phyloP scores from a whole-genome alignment of 768 basidiomycete species.

The Hygrocybe coccinea region DNA sequence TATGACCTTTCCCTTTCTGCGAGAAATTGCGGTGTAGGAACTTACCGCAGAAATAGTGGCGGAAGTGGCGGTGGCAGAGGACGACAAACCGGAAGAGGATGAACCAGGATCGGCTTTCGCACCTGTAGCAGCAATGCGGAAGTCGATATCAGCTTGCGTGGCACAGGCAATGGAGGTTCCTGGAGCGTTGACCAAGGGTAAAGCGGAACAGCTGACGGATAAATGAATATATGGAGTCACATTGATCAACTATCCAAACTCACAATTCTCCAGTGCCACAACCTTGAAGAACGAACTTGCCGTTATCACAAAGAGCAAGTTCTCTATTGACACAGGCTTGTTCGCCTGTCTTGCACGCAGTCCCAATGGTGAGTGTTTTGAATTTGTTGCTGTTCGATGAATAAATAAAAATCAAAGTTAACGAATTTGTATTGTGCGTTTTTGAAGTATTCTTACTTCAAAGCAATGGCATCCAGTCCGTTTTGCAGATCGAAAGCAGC shows the following conservation, averaged over 20 bases:
- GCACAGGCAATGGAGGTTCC: constrained; percentile 43
- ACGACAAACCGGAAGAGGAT: constrained; percentile 9
- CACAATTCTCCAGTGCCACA: constrained; percentile 41
- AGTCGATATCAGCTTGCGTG: constrained; percentile 40
- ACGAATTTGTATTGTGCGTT: too few species aligned
- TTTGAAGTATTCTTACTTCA: constrained; percentile 47
- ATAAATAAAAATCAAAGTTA: too few species aligned
- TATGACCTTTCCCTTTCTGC: too few species aligned
- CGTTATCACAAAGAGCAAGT: constrained; percentile 50
- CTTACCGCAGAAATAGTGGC: constrained; percentile 4
- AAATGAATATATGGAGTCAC: constrained; percentile 20
- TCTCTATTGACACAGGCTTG: constrained; percentile 43
- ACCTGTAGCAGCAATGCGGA: constrained; percentile 36
- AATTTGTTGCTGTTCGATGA: constrained; percentile 12
- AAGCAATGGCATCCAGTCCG: constrained; percentile 45
- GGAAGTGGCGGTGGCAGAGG: constrained; percentile 15
- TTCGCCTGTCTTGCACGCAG: constrained; percentile 33
- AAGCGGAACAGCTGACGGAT: constrained; percentile 33
- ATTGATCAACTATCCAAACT: constrained; percentile 19
- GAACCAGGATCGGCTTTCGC: constrained; percentile 8
- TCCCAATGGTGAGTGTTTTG: constrained; percentile 13
- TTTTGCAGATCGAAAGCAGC: constrained; percentile 31
- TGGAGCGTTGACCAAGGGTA: constrained; percentile 41
- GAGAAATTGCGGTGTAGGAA: background rate
- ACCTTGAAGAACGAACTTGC: constrained; percentile 36